Conservation (phyloP, 805 yeast species). For the Spathaspora boniae region DNA sequence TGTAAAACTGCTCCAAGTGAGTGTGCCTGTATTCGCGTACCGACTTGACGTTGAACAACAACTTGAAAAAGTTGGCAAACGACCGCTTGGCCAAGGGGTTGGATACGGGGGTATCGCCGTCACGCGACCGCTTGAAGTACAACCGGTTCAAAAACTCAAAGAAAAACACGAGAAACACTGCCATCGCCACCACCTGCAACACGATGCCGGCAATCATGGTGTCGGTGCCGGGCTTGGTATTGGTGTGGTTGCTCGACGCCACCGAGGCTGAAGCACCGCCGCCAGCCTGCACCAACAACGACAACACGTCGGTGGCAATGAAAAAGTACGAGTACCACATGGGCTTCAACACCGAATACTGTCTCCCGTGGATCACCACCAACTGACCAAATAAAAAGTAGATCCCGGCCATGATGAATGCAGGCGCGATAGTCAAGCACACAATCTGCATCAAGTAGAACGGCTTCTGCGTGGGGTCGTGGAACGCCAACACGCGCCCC, state of each 20-base stretch:
- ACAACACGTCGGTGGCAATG: slow-evolving; percentile 33
- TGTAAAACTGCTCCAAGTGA: slow-evolving; percentile 28
- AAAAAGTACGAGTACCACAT: slow-evolving; percentile 43
- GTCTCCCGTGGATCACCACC: slow-evolving; percentile 36
- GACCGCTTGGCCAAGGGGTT: slow-evolving; percentile 18
- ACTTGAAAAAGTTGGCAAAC: slow-evolving; percentile 22
- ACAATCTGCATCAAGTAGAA: slow-evolving; percentile 32
- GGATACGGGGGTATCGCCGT: slow-evolving; percentile 5
- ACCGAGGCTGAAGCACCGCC: slow-evolving; percentile 37
- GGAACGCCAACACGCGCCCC: slow-evolving; percentile 32
- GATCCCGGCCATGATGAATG: slow-evolving; percentile 42
- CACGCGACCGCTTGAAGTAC: slow-evolving; percentile 23
- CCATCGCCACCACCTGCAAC: slow-evolving; percentile 38
- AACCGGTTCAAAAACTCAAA: slow-evolving; percentile 31
- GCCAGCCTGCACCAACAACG: slow-evolving; percentile 36
- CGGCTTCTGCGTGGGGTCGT: slow-evolving; percentile 17
- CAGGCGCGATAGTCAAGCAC: slow-evolving; percentile 38
- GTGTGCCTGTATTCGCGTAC: slow-evolving; percentile 18
- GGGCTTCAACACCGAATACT: slow-evolving; percentile 36
- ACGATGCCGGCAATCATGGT: slow-evolving; percentile 38
- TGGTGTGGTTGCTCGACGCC: slow-evolving; percentile 20
- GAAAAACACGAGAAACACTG: slow-evolving; percentile 33
- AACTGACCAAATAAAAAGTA: slow-evolving; percentile 39
- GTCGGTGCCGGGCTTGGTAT: slow-evolving; percentile 30
- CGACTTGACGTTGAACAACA: slow-evolving; percentile 25